Evolutionary conservation across 2,329 filamentous ascomycete genomes (phyloP).

Genomic region (Aurifilum marmelostoma): DNA sequence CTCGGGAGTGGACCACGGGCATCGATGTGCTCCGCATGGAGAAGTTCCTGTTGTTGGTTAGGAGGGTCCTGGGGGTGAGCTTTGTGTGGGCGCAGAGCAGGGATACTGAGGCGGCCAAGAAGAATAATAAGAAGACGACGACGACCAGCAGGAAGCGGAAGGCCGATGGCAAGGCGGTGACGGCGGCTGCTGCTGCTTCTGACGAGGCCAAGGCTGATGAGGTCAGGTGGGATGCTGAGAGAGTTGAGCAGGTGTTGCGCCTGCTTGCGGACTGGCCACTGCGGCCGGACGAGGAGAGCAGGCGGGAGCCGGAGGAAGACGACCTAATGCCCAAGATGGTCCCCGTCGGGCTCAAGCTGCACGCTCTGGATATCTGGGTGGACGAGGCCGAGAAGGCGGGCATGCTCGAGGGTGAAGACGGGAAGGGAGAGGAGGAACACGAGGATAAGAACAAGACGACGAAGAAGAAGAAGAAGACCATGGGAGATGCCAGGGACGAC

Average conservation of each 20-base stretch:
- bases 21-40: conserved; percentile 82
- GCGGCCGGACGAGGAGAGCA: conserved; percentile 37
- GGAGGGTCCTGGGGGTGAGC: conserved; percentile 75
- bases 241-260: conserved; percentile 41
- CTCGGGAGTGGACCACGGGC: conserved; percentile 64
- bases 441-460: not conserved
- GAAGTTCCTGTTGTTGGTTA: conserved; percentile 87
- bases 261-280: conserved; percentile 46
- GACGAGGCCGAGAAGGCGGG: conserved; percentile 82
- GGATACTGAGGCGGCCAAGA: conserved; percentile 35
- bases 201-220: not conserved
- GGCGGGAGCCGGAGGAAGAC: conserved; percentile 38
- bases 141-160: conserved; percentile 17
- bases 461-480: conserved; percentile 33
- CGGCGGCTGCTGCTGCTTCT: too few relatives aligned
- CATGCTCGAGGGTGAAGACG: conserved; percentile 44
- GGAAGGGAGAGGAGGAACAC: conserved; percentile 31
- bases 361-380: conserved; percentile 87
- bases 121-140: conserved; percentile 33
- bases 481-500: conserved; percentile 42
- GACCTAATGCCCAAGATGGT: conserved; percentile 47
- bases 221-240: conserved; percentile 31
- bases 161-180: conserved; percentile 11
- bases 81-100: conserved; percentile 53
- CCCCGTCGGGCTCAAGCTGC: conserved; percentile 82